Conservation (phyloP, 148 eudicot genomes). For the Tetragonia tetragonoides region DNA sequence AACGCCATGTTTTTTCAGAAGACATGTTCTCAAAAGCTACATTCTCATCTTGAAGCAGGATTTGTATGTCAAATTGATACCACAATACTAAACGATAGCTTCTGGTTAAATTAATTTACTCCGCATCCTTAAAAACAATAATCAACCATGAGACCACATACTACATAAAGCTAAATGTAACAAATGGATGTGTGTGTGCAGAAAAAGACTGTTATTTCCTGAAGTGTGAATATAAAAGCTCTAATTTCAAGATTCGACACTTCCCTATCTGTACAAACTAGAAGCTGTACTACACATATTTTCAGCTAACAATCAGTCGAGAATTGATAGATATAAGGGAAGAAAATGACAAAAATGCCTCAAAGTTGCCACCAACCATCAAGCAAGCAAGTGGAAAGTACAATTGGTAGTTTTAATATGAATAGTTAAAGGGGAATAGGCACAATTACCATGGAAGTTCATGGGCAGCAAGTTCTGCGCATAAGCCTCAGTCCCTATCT, state of each 20-base stretch:
- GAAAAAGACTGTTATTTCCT: not conserved
- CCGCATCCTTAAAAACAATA: not conserved
- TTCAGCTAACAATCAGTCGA: not conserved
- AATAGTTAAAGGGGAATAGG: not conserved
- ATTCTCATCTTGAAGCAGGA: not conserved
- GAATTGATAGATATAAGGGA: not conserved
- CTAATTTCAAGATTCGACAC: not conserved
- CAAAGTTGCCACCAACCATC: not conserved
- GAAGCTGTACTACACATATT: not conserved
- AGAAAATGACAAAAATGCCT: not conserved
- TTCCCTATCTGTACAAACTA: not conserved
- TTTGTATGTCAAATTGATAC: not conserved
- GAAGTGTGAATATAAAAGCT: not conserved
- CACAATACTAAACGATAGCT: not conserved
- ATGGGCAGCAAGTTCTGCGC: constrained; percentile 24
- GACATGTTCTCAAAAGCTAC: not conserved
- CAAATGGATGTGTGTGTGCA: not conserved
- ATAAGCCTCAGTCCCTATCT: constrained; percentile 21
- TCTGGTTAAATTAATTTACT: not conserved
- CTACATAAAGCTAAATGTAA: not conserved
- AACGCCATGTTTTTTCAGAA: not conserved
- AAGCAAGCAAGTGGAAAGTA: not conserved
- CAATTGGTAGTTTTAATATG: constrained; percentile 3
- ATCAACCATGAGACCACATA: not conserved
- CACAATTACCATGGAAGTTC: constrained; percentile 31